A percentile compares a stretch with the other conserved stretches of the same genome.
Conservation (phyloP, 2,329 filamentous ascomycete genomes). For the Magnaporthales sp. region DNA sequence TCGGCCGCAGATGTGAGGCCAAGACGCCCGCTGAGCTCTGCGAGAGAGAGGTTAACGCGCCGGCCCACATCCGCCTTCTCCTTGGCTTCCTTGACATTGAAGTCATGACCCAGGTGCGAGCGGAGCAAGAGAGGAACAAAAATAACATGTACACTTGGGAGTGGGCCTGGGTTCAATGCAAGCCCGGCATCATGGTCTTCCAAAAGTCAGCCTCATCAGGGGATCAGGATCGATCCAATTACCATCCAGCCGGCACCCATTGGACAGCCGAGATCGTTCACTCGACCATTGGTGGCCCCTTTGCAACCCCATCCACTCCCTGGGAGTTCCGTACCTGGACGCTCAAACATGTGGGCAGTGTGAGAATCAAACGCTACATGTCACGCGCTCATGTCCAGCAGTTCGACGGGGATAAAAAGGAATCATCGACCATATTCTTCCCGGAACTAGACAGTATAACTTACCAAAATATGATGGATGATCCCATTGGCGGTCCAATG, state of each 20-base stretch:
- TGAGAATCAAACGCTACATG: conserved; percentile 7
- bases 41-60: conserved; percentile 8
- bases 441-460: not conserved
- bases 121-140: conserved; percentile 2
- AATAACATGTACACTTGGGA: not conserved
- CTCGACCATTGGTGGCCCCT: not conserved
- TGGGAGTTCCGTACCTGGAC: not conserved
- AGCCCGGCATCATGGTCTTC: not conserved
- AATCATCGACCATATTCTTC: too few species aligned
- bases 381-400: too few species aligned
- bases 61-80: conserved; percentile 11
- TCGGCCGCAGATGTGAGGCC: not conserved
- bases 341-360: conserved; percentile 4
- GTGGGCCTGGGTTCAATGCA: not conserved
- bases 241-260: too few species aligned
- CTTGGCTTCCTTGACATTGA: conserved; percentile 14
- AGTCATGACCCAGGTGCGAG: conserved; percentile 6
- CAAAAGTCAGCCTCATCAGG: too few species aligned
- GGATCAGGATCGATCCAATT: not conserved
- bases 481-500: not conserved
- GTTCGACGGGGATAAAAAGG: not conserved
- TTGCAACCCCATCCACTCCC: not conserved
- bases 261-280: not conserved
- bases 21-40: too few species aligned
- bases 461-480: not conserved